Conservation (phyloP, 2,329 filamentous ascomycete genomes). For the Fusarium keratoplasticum region DNA sequence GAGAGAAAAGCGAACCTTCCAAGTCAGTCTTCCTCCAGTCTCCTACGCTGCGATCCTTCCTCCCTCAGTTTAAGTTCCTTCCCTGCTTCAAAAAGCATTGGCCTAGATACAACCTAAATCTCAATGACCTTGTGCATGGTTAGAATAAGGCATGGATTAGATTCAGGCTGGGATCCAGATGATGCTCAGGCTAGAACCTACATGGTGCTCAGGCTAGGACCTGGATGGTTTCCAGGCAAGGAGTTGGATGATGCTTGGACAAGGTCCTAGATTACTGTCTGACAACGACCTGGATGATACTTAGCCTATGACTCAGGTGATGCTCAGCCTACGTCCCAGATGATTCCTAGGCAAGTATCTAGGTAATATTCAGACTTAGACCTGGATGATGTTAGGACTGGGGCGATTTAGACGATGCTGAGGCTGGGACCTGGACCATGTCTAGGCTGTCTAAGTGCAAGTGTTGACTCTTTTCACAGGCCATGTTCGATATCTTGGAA, state of each 20-base stretch:
- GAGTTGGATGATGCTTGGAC: neutral
- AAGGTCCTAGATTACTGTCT: neutral
- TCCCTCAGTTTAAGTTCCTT: neutral
- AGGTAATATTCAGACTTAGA: neutral
- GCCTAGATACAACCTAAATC: neutral
- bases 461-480: slow-evolving; percentile 55
- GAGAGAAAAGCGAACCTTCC: slow-evolving; percentile 76
- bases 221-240: too few species aligned
- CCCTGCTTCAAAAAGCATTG: neutral
- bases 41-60: neutral
- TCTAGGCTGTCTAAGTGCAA: neutral
- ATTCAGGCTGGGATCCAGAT: neutral
- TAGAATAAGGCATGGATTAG: neutral
- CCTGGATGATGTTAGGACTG: neutral
- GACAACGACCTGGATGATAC: neutral
- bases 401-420: neutral
- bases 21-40: slow-evolving; percentile 56
- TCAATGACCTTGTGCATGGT: neutral
- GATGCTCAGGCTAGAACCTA: neutral
- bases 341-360: neutral
- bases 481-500: slow-evolving; percentile 94
- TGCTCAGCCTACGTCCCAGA: neutral
- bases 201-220: neutral
- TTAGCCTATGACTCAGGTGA: neutral
- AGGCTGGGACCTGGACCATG: neutral